Percentiles rank a stretch among this genome's conserved stretches.
Evolutionary conservation across 257 asterid species (phyloP).

Genomic region (Nyctanthes arbortristis): DNA sequence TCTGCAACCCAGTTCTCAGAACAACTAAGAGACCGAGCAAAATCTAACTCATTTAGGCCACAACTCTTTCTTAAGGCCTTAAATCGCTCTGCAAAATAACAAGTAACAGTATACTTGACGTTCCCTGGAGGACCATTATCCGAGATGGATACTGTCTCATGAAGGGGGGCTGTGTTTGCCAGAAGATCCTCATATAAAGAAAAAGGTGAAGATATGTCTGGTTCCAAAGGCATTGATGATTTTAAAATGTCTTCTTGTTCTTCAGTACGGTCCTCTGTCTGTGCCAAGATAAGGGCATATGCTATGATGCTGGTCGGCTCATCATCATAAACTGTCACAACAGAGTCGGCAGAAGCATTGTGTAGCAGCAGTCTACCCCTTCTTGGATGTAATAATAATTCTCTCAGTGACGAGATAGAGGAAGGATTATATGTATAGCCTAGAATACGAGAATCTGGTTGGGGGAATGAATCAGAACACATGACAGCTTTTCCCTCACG

Average conservation of each 20-base stretch:
- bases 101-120: constrained; percentile 66
- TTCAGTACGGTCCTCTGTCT: constrained; percentile 46
- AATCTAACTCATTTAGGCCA: constrained; percentile 61
- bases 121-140: constrained; percentile 67
- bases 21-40: constrained; percentile 68
- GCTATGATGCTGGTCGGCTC: constrained; percentile 79
- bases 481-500: constrained; percentile 23
- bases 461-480: constrained; percentile 27
- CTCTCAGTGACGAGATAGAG: constrained; percentile 53
- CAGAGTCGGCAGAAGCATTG: constrained; percentile 38
- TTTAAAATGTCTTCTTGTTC: constrained; percentile 38
- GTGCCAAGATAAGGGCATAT: constrained; percentile 53
- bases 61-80: constrained; percentile 62
- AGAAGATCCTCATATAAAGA: constrained; percentile 53
- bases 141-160: constrained; percentile 54
- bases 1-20: constrained; percentile 88
- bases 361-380: constrained; percentile 65
- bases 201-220: constrained; percentile 45
- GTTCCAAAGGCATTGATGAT: constrained; percentile 47
- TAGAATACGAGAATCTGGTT: constrained; percentile 40
- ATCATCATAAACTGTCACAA: constrained; percentile 73
- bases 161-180: constrained; percentile 42
- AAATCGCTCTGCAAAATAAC: constrained; percentile 68
- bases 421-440: constrained; percentile 48
- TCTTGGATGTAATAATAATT: constrained; percentile 51